phyloP scores from a whole-genome alignment of 345 rosid genomes.

The Clarkia xantiana region DNA sequence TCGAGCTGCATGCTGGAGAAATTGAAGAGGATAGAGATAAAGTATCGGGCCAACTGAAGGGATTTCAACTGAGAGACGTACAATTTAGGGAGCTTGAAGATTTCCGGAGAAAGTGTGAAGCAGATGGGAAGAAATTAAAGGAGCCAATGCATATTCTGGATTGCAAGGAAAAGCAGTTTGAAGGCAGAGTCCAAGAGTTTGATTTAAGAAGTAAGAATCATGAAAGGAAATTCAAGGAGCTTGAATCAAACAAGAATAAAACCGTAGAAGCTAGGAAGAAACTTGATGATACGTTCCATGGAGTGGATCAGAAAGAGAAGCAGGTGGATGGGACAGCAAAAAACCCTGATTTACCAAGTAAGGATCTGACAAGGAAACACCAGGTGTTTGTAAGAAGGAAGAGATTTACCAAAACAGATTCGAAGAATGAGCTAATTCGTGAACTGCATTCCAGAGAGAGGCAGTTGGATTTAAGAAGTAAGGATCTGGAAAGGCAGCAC shows the following conservation, averaged over 20 bases:
- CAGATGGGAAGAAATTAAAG: background rate
- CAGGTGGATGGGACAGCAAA: background rate
- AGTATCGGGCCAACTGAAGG: background rate
- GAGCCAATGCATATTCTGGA: no score
- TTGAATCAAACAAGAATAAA: no score
- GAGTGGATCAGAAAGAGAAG: background rate
- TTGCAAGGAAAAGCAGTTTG: no score
- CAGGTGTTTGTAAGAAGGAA: background rate
- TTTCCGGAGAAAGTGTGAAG: background rate
- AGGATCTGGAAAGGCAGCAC: background rate
- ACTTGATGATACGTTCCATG: background rate
- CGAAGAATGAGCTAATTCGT: background rate
- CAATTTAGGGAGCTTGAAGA: background rate
- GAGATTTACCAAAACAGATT: background rate
- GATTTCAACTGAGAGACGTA: background rate
- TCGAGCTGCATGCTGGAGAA: background rate
- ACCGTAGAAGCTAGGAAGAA: background rate
- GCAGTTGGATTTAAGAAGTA: slow-evolving; percentile 1
- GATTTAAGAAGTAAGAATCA: no score
- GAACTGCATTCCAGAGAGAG: no score
- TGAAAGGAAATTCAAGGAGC: no score
- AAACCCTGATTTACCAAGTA: background rate
- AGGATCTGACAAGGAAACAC: background rate
- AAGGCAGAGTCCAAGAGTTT: no score
- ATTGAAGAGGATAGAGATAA: background rate